Evolutionary conservation across 352 stramenopile genomes (phyloP), one percentile per base, ranked within the genome.

Genomic region (Detonula confervacea): DNA sequence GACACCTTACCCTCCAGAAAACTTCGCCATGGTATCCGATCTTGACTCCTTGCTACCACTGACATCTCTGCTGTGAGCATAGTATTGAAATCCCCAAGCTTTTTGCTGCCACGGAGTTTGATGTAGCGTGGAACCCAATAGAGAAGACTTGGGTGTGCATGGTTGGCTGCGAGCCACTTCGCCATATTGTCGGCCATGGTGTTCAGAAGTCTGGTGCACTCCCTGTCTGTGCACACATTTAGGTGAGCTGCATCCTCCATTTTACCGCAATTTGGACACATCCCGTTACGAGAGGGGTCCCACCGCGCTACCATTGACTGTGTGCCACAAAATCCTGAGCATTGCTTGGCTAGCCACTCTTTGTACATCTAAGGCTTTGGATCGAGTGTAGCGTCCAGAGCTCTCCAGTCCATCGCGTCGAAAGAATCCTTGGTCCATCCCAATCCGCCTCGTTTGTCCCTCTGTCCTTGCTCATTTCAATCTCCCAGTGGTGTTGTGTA

Each of bases 101-200:
- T 49, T 4, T 49, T 7, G 47, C 18, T 37, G 30, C 47, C 18
- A 9, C 18, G 3, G 2, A 30, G 47, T 5, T 5, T 25, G 6
- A 56, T 56, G 3, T 56, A 56, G 2, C 29, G 25, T 56, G 47
- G 47, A 12, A 56, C 29, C 18, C 18, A 56, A 56, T 33, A 33
- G 14, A 30, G 18, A 22, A 56, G 18, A 2, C 29, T 20, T 2
- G 47, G 47, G 18, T 56, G 47, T 24, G 18, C 20, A 14, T 56
- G 47, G 18, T 56, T 56, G 3, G 3, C 29, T 1, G 18, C 5
- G 2, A 56, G 9, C 47, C 47, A 56, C 3, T 27, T 3, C 1
- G 4, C 7, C 2, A 56, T 3, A 3, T 56, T 56, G 47, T 24
- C 12, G 5, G 24, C 18, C 18, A 33, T 33, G 8, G 3, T 14